Evolutionary conservation across 176 grass and related monocot species (phyloP), one percentile per base, ranked within the genome.

Genomic region (Tillandsia fasciculata): DNA sequence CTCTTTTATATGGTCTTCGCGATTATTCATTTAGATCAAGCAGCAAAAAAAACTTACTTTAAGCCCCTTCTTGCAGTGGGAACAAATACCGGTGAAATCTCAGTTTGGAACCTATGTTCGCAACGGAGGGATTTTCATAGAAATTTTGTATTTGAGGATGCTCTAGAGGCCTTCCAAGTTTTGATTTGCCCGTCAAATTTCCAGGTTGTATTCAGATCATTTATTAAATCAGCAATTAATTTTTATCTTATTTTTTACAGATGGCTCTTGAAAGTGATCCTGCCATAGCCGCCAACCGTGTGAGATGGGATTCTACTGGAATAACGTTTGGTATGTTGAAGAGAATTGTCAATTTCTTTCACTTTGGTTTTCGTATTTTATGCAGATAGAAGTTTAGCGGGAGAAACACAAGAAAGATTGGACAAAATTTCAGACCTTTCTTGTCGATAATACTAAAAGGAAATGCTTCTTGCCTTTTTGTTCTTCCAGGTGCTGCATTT

Each of bases 41-140:
- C 29, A 4, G 29, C 4, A 33, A 4, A 33, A 29, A 33, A 33
- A 33, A 33, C 29, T 33, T 33, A 33, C 29, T 33, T 33, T 33
- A 33, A 33, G 29, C 29, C 29, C 4, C 29, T 33, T 33, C 3
- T 53, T 65, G 8, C 14, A 75, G 73, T 66, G 28, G 73, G 73
- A 50, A 75, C 73, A 53, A 75, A 75, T 75, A 64, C 66, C 42
- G 73, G 73, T 47, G 73, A 75, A n/a, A 66, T 66, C 66, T 61
- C 18, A 26, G 66, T 66, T 17, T 75, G 73, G 73, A 63, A 75
- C 65, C 14, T 75, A 52, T 26, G 50, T 11, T 50, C 49, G 2
- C 61, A 63, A 52, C 26, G 54, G 28, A 65, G 22, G 50, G 29
- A 66, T 27, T 49, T 50, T 20, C 73, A 75, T 13, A 75, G 47